Percentiles rank a stretch among this genome's conserved stretches.
phyloP scores from a whole-genome alignment of 2,329 filamentous ascomycete species.

The Cordyceps javanica region DNA sequence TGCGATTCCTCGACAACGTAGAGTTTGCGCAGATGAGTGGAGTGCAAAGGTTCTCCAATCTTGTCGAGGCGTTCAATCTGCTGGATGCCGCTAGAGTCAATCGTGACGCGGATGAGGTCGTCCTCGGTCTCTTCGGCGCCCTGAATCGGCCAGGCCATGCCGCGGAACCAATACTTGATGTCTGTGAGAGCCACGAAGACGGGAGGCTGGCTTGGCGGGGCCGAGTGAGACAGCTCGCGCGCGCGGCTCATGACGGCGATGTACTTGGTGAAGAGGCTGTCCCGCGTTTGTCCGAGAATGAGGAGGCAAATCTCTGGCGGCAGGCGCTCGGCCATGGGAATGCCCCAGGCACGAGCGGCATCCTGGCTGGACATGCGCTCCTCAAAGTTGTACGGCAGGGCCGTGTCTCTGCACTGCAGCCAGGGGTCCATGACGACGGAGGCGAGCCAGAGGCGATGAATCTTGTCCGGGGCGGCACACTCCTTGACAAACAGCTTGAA shows the following conservation, averaged over 20 bases:
- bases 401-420: neutral
- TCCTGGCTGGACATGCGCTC: constrained; percentile 1
- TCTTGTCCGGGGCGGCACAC: constrained; percentile 2
- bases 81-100: constrained; percentile 6
- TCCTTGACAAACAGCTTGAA: constrained; percentile 7
- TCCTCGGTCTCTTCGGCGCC: neutral
- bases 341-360: neutral
- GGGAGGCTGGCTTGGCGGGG: neutral
- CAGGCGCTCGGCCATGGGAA: neutral
- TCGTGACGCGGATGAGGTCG: neutral
- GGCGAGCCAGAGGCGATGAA: constrained; percentile 6
- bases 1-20: neutral
- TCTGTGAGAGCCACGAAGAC: neutral
- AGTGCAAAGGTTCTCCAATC: neutral
- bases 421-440: constrained; percentile 3
- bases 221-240: neutral
- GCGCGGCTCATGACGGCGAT: constrained; percentile 8
- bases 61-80: constrained; percentile 1
- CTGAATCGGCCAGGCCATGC: constrained; percentile 5
- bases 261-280: neutral
- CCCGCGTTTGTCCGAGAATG: neutral
- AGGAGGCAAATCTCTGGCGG: neutral
- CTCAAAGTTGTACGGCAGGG: neutral
- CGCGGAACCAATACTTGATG: neutral
- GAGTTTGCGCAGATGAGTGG: neutral